phyloP scores from a whole-genome alignment of 768 basidiomycete genomes.

The Suillus spraguei region DNA sequence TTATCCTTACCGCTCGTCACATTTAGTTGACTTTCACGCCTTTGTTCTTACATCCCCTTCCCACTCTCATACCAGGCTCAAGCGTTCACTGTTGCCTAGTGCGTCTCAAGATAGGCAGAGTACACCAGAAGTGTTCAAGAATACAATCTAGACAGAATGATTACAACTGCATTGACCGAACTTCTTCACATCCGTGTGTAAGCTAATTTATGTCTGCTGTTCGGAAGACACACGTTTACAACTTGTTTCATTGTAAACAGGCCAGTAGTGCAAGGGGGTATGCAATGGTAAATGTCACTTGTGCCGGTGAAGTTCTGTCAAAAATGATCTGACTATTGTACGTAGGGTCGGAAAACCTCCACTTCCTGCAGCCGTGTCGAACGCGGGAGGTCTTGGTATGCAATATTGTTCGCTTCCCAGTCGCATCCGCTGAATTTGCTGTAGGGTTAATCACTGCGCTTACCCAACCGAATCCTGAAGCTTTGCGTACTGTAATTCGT shows the following conservation, averaged over 20 bases:
- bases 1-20: background rate
- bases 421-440: background rate
- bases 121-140: background rate
- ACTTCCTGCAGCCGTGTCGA: constrained; percentile 77
- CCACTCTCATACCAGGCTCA: background rate
- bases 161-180: constrained; percentile 61
- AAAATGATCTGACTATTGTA: background rate
- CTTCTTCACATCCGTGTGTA: constrained; percentile 69
- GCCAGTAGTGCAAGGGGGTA: constrained; percentile 85
- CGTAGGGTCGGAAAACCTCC: constrained; percentile 77
- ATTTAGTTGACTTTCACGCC: background rate
- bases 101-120: background rate
- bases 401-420: constrained; percentile 4
- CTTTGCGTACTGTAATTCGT: constrained; percentile 76
- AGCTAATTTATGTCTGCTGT: constrained; percentile 25
- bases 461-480: constrained; percentile 84
- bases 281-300: constrained; percentile 70
- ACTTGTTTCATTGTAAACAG: constrained; percentile 36
- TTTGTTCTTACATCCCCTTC: background rate
- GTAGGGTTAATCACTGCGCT: constrained; percentile 83
- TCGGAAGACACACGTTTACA: background rate
- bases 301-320: background rate
- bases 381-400: constrained; percentile 79
- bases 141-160: constrained; percentile 29
- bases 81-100: background rate